Percentiles rank a stretch among this genome's conserved stretches.
Evolutionary conservation across 2,329 filamentous ascomycete species (phyloP).

Genomic region (Beauveria caledonica): DNA sequence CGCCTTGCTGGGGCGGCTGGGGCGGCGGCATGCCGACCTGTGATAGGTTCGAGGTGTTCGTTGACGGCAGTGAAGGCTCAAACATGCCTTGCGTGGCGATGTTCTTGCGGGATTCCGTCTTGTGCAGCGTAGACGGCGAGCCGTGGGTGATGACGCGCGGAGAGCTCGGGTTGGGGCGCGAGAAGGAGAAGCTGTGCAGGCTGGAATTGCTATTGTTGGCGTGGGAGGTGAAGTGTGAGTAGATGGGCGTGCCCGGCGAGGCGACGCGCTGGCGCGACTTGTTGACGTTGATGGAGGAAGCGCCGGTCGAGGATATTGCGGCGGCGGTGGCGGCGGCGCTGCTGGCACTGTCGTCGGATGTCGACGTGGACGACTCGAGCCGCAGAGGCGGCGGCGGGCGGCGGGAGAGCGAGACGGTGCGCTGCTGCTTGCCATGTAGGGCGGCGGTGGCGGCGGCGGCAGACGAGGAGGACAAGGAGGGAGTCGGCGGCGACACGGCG

Average conservation of each 20-base stretch:
- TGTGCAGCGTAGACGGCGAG: constrained; percentile 24
- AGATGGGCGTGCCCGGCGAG: constrained; percentile 37
- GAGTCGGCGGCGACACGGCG: constrained; percentile 13
- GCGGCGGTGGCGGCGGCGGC: constrained; percentile 18
- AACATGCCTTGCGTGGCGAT: constrained; percentile 71
- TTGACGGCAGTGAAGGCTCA: constrained; percentile 62
- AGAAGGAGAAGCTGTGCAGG: constrained; percentile 50
- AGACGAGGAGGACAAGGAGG: constrained; percentile 13
- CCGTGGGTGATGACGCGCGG: constrained; percentile 23
- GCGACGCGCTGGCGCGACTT: constrained; percentile 36
- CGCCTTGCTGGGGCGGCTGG: constrained; percentile 26
- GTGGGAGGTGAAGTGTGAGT: constrained; percentile 39
- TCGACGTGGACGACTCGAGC: constrained; percentile 20
- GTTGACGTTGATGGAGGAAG: constrained; percentile 32
- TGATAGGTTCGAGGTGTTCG: constrained; percentile 46
- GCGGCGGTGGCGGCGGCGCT: constrained; percentile 15
- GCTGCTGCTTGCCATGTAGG: constrained; percentile 13
- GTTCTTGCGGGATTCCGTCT: constrained; percentile 52
- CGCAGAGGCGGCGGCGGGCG: constrained; percentile 27
- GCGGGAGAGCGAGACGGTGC: constrained; percentile 18
- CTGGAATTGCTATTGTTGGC: constrained; percentile 39
- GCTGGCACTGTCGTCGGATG: not conserved
- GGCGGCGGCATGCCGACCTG: constrained; percentile 39
- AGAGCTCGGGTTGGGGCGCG: constrained; percentile 37
- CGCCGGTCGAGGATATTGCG: constrained; percentile 19